Evolutionary conservation across 495 filamentous ascomycete genomes (phyloP).

Genomic region (Aspergillus wentii): DNA sequence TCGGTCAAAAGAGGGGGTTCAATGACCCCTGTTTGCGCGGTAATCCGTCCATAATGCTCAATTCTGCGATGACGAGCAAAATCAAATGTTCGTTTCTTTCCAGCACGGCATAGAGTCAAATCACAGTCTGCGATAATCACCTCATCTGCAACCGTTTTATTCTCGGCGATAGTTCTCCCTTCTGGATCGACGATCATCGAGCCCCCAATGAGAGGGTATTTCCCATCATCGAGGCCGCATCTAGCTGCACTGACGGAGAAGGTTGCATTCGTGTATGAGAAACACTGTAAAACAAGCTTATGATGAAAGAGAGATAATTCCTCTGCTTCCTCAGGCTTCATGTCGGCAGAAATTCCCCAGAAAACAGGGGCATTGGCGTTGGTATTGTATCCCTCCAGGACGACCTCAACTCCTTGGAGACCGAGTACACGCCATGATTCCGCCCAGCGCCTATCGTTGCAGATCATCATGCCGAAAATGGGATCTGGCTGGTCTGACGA

Average conservation of each 20-base stretch:
- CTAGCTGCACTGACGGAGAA: conserved; percentile 41
- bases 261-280: conserved; percentile 44
- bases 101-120: conserved; percentile 35
- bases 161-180: conserved; percentile 43
- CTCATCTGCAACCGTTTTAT: conserved; percentile 38
- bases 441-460: conserved; percentile 46
- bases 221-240: conserved; percentile 41
- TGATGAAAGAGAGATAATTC: conserved; percentile 40
- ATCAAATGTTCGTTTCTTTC: conserved; percentile 41
- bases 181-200: conserved; percentile 45
- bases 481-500: conserved; percentile 35
- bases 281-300: conserved; percentile 37
- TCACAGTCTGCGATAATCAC: conserved; percentile 43
- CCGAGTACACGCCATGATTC: conserved; percentile 42
- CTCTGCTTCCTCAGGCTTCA: conserved; percentile 34
- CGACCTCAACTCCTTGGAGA: conserved; percentile 42
- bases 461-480: conserved; percentile 48
- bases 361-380: conserved; percentile 37
- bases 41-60: conserved; percentile 40
- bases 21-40: conserved; percentile 35
- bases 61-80: conserved; percentile 41
- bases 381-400: conserved; percentile 46
- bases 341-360: conserved; percentile 34
- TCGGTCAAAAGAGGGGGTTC: too few relatives aligned
- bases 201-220: conserved; percentile 41